phyloP scores from a whole-genome alignment of 2,329 filamentous ascomycete genomes.

The Hypoxylon sp. region DNA sequence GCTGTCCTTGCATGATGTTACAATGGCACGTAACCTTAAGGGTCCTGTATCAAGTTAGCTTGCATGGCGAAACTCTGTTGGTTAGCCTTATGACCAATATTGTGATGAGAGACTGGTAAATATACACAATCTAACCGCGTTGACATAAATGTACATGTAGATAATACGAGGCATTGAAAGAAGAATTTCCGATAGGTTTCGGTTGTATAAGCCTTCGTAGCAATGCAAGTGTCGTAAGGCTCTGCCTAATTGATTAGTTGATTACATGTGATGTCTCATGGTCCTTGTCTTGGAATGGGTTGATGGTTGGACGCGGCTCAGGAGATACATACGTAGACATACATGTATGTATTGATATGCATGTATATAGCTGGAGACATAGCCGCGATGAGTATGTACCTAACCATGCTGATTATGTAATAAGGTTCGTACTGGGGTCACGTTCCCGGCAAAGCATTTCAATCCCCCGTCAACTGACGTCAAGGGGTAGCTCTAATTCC shows the following conservation, averaged over 20 bases:
- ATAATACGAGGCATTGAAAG: neutral
- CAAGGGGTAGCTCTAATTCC: slow-evolving; percentile 32
- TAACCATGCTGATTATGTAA: slow-evolving; percentile 21
- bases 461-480: slow-evolving; percentile 28
- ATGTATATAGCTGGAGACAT: neutral
- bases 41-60: slow-evolving; percentile 14
- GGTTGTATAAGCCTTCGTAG: neutral
- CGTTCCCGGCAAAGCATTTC: slow-evolving; percentile 12
- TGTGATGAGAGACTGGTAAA: neutral
- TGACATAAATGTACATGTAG: neutral
- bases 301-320: slow-evolving; percentile 37
- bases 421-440: slow-evolving; percentile 19
- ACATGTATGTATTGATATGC: too few species aligned
- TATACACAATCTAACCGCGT: neutral
- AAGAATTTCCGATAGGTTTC: neutral
- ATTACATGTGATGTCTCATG: slow-evolving; percentile 30
- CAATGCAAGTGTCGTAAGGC: slow-evolving; percentile 8
- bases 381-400: neutral
- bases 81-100: slow-evolving; percentile 13
- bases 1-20: slow-evolving; percentile 19
- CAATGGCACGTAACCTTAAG: slow-evolving; percentile 21
- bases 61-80: slow-evolving; percentile 9
- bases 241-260: neutral
- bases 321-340: slow-evolving; percentile 4
- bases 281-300: slow-evolving; percentile 26